These are phyloP conservation scores for Aspergillus ellipticus DNA, from an alignment of 495 filamentous ascomycete species.

Conservation along the genomic window DNA sequence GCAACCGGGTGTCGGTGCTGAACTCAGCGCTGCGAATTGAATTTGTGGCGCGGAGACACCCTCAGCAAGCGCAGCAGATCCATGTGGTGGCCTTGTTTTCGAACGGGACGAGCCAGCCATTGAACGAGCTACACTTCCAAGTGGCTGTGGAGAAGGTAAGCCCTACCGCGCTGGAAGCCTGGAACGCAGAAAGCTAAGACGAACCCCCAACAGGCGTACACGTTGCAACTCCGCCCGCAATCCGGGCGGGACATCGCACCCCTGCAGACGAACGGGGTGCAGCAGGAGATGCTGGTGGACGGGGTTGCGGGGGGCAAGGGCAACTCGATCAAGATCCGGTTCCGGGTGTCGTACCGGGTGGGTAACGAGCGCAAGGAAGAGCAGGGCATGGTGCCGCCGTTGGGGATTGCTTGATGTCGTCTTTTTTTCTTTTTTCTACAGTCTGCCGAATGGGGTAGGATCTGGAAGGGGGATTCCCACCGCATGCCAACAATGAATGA, in stretches of 20 bases:
- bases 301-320: constrained; percentile 70
- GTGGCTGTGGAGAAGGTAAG: constrained; percentile 88
- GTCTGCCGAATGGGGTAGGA: not conserved
- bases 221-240: constrained; percentile 78
- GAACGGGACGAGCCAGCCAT: constrained; percentile 65
- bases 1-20: constrained; percentile 59
- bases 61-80: constrained; percentile 42
- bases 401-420: constrained; percentile 72
- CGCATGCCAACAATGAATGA: too few relatives aligned
- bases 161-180: not conserved
- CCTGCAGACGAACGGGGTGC: constrained; percentile 71
- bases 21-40: constrained; percentile 51
- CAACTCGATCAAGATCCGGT: constrained; percentile 77
- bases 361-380: constrained; percentile 65
- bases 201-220: constrained; percentile 57
- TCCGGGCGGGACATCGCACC: constrained; percentile 70
- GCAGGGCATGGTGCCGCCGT: constrained; percentile 82
- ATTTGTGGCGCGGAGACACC: constrained; percentile 45
- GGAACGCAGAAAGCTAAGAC: not conserved
- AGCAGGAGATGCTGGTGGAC: constrained; percentile 75
- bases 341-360: constrained; percentile 77
- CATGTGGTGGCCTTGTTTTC: constrained; percentile 66
- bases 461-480: not conserved
- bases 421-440: too few relatives aligned
- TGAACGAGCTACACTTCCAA: constrained; percentile 83